Conservation (phyloP, 495 filamentous ascomycete genomes). For the Pyrenopolyporus hunteri region DNA sequence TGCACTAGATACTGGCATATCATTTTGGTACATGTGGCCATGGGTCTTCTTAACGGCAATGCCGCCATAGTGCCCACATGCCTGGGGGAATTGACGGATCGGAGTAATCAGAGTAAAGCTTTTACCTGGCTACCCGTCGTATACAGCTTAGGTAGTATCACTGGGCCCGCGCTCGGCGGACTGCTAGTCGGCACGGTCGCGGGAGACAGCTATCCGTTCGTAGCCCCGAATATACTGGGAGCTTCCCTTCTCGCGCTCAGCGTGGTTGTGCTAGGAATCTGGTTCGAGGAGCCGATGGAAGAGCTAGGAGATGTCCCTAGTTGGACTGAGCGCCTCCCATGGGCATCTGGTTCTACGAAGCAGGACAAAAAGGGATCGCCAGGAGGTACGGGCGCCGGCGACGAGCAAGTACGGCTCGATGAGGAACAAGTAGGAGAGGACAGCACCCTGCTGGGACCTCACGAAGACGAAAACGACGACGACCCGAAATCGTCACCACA, state of each 20-base stretch:
- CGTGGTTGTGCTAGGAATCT: slow-evolving; percentile 72
- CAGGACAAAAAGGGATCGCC: slow-evolving; percentile 53
- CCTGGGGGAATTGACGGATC: slow-evolving; percentile 92
- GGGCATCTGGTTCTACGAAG: slow-evolving; percentile 28
- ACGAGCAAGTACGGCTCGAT: slow-evolving; percentile 49
- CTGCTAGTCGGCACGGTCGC: slow-evolving; percentile 66
- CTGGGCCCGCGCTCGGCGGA: slow-evolving; percentile 89
- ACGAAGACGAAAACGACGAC: slow-evolving; percentile 44
- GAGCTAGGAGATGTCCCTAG: slow-evolving; percentile 66
- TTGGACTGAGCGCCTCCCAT: slow-evolving; percentile 48
- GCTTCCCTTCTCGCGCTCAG: slow-evolving; percentile 74
- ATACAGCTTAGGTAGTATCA: slow-evolving; percentile 92
- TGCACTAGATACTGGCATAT: slow-evolving; percentile 83
- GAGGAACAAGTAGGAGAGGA: slow-evolving; percentile 44
- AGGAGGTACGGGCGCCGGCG: slow-evolving; percentile 57
- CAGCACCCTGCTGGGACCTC: slow-evolving; percentile 37
- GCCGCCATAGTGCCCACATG: slow-evolving; percentile 85
- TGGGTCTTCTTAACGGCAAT: slow-evolving; percentile 95
- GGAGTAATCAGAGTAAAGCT: slow-evolving; percentile 87
- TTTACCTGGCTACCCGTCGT: slow-evolving; percentile 93
- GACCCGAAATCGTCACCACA: slow-evolving; percentile 37
- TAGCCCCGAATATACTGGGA: slow-evolving; percentile 80
- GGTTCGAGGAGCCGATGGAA: slow-evolving; percentile 89
- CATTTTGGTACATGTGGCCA: slow-evolving; percentile 80
- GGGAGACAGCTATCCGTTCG: slow-evolving; percentile 76